Base-by-base conservation (phyloP, 2,329 filamentous ascomycete genomes). In the Graphilbum ipis-grandicollis region DNA sequence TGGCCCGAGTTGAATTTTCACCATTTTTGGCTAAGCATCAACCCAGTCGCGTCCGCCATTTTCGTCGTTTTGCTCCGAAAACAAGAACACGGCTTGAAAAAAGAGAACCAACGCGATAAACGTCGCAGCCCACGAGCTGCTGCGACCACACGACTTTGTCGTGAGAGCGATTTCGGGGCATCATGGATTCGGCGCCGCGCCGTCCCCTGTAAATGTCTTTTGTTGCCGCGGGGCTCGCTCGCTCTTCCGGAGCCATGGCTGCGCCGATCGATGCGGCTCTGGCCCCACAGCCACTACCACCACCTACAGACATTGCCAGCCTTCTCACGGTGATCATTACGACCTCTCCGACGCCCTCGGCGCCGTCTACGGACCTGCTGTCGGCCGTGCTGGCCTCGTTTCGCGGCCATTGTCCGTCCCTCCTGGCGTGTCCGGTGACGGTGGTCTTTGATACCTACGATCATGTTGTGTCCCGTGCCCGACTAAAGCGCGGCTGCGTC, bases 381-480 rank as follows among this genome's bases (percentile, higher is more conserved):
- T 56, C 56, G 0, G 47, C 59, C 0, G 58, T 70, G 2, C 35
- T 70, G 2, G 43, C 49, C 3, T 67, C 65, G 0, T 68, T 68
- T 42, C 50, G 51, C 14, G 33, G 33, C 0, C 51, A 66, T 44
- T 69, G 66, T 37, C 48, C 51, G 1, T 41, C 38, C 1, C 45
- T 71, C 13, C 40, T 60, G 2, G 33, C 41, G 0, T 70, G 65
- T 39, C 52, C 52, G 2, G 53, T 69, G 15, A 57, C 69, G 25
- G 57, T 71, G 3, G 63, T 68, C 3, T 58, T 71, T 31, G 67
- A 71, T 44, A 59, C 58, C 0, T 70, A 59, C 42, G 66, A 71
- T 37, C 57, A 57, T 15, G 50, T 71, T 28, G 56, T 51, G 1
- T 39, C 56, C 1, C 51, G 48, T 4, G 52, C 59, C 8, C 60